phyloP scores from a whole-genome alignment of 768 basidiomycete species.

The Pleurotus tuoliensis region DNA sequence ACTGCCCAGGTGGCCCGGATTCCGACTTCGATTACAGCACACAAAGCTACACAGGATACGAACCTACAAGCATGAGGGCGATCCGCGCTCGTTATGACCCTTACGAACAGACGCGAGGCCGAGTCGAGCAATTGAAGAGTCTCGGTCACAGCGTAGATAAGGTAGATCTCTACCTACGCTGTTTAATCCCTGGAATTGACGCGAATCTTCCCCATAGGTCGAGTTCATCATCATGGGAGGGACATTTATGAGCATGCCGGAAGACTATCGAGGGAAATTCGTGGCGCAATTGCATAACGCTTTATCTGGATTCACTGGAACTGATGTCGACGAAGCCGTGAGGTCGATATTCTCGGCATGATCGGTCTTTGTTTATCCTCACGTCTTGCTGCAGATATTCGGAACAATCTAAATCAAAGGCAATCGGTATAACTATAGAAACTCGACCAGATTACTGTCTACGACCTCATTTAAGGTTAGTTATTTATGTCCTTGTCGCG shows the following conservation, averaged over 20 bases:
- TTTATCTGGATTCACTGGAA: constrained; percentile 89
- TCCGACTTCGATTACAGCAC: constrained; percentile 99
- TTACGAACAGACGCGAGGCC: constrained; percentile 93
- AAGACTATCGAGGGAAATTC: constrained; percentile 91
- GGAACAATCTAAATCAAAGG: constrained; percentile 96
- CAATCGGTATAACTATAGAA: constrained; percentile 98
- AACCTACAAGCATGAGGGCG: constrained; percentile 98
- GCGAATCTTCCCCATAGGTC: constrained; percentile 40
- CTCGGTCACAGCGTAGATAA: constrained; percentile 98
- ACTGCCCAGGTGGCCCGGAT: constrained; percentile 98
- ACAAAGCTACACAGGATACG: constrained; percentile 91
- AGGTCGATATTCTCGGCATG: constrained; percentile 35
- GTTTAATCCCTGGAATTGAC: neutral
- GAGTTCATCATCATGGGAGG: constrained; percentile 97
- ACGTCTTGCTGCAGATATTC: constrained; percentile 58
- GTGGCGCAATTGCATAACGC: constrained; percentile 97
- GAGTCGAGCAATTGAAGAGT: constrained; percentile 92
- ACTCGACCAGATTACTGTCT: constrained; percentile 98
- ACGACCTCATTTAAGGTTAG: constrained; percentile 86
- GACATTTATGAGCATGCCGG: constrained; percentile 99
- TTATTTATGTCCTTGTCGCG: neutral
- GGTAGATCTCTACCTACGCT: constrained; percentile 36
- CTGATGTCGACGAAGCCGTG: constrained; percentile 94
- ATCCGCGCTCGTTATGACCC: constrained; percentile 94
- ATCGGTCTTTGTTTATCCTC: too few species aligned